Evolutionary conservation across 2,329 filamentous ascomycete genomes (phyloP).

Genomic region (Fusarium ramigenum): DNA sequence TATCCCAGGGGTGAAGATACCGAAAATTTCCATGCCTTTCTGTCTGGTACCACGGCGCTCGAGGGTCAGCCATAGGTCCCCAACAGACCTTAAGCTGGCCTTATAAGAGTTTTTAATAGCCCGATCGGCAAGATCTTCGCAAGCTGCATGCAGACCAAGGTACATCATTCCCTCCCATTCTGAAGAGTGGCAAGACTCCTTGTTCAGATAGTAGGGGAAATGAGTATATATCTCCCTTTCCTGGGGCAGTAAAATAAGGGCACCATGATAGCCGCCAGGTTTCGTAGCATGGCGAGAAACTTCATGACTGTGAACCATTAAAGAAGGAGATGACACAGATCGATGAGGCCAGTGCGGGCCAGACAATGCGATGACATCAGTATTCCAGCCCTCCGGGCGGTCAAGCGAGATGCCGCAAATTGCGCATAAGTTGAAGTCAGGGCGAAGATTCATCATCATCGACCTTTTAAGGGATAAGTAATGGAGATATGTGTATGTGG

Average conservation of each 20-base stretch:
- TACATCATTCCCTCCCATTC: not conserved
- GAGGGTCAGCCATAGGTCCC: conserved; percentile 1
- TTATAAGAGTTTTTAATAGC: not conserved
- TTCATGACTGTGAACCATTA: not conserved
- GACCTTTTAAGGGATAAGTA: not conserved
- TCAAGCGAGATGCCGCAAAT: conserved; percentile 7
- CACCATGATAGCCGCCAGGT: not conserved
- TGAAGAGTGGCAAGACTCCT: not conserved
- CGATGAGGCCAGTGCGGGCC: conserved; percentile 2
- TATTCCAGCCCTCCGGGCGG: not conserved
- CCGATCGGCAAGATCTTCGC: not conserved
- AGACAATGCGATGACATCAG: not conserved
- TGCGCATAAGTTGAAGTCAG: not conserved
- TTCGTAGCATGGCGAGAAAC: not conserved
- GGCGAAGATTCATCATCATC: not conserved
- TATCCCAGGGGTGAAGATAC: not conserved
- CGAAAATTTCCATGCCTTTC: too few species aligned
- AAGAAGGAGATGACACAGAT: accelerated
- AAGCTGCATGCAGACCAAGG: not conserved
- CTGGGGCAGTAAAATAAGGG: not conserved
- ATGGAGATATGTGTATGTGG: not conserved
- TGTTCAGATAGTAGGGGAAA: not conserved
- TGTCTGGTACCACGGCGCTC: not conserved
- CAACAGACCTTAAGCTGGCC: not conserved
- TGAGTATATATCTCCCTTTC: not conserved